A percentile compares a stretch with the other conserved stretches of the same genome.
These are phyloP conservation scores for Fusarium sp. DNA, from an alignment of 2,329 filamentous ascomycete genomes.

Conservation along the genomic window DNA sequence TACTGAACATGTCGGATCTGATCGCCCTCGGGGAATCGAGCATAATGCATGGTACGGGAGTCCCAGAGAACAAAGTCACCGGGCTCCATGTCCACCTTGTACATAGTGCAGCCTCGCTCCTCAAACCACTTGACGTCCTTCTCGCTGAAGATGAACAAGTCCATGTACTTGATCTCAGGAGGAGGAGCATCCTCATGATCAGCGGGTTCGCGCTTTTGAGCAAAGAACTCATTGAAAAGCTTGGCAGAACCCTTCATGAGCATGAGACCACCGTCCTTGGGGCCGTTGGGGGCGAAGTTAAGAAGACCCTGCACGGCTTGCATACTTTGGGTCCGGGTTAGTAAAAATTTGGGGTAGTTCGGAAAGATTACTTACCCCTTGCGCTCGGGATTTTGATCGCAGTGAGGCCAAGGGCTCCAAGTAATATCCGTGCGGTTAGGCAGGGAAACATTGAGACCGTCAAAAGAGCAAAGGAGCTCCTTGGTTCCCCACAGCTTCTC, in stretches of 20 bases:
- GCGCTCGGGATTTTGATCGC: slow-evolving; percentile 34
- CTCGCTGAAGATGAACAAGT: slow-evolving; percentile 46
- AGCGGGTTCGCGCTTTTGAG: slow-evolving; percentile 44
- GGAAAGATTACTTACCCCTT: slow-evolving; percentile 39
- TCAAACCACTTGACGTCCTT: slow-evolving; percentile 49
- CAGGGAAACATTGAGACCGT: slow-evolving; percentile 48
- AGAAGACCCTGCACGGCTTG: slow-evolving; percentile 15
- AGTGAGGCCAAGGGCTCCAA: slow-evolving; percentile 38
- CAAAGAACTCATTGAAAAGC: slow-evolving; percentile 47
- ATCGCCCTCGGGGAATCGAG: slow-evolving; percentile 48
- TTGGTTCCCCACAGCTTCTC: slow-evolving; percentile 55
- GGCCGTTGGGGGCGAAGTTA: slow-evolving; percentile 44
- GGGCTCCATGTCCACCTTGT: slow-evolving; percentile 52
- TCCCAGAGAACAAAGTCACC: slow-evolving; percentile 54
- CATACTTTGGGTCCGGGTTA: background rate
- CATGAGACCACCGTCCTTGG: slow-evolving; percentile 47
- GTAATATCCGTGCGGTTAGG: slow-evolving; percentile 48
- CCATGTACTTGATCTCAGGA: slow-evolving; percentile 44
- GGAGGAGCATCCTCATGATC: slow-evolving; percentile 44
- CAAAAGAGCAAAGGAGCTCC: slow-evolving; percentile 59
- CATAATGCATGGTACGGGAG: slow-evolving; percentile 53
- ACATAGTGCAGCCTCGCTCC: slow-evolving; percentile 44
- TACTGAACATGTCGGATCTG: slow-evolving; percentile 45
- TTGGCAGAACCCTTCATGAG: slow-evolving; percentile 42
- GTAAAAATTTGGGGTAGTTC: background rate